Percentiles rank a stretch among this genome's conserved stretches.
These are phyloP conservation scores for Trichoderma cornu-damae DNA, from an alignment of 2,329 filamentous ascomycete species.

Conservation along the genomic window DNA sequence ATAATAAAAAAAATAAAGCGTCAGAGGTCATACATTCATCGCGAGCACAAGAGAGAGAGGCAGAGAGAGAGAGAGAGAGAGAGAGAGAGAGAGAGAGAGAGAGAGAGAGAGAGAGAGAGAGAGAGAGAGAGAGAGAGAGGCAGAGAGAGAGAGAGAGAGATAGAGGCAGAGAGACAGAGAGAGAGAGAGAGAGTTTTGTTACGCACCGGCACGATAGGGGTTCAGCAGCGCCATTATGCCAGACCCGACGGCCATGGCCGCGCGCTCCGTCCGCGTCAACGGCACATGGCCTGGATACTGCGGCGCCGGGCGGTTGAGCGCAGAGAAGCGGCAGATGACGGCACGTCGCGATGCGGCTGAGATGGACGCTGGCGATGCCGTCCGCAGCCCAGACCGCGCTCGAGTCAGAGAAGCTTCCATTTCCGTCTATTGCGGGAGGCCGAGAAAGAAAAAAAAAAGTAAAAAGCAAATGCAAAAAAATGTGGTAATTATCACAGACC, in stretches of 20 bases:
- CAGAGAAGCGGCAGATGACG: constrained; percentile 57
- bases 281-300: constrained; percentile 93
- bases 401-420: constrained; percentile 12
- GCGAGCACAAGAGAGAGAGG: too few species aligned
- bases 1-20: too few species aligned
- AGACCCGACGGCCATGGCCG: constrained; percentile 62
- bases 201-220: constrained; percentile 69
- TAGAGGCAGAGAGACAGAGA: background rate
- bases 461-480: too few species aligned
- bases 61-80: too few species aligned
- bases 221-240: constrained; percentile 62
- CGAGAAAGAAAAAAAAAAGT: too few species aligned
- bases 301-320: constrained; percentile 75
- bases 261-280: constrained; percentile 70
- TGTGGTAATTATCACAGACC: background rate
- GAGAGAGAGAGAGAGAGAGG: background rate
- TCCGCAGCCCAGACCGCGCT: constrained; percentile 11
- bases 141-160: background rate
- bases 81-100: too few species aligned
- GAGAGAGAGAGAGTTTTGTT: background rate
- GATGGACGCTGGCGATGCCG: background rate
- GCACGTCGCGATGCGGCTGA: background rate
- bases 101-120: too few species aligned
- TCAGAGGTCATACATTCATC: too few species aligned
- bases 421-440: too few species aligned